These are phyloP conservation scores for Taiozyma onychis DNA, from an alignment of 1,139 yeast genomes.

Conservation along the genomic window DNA sequence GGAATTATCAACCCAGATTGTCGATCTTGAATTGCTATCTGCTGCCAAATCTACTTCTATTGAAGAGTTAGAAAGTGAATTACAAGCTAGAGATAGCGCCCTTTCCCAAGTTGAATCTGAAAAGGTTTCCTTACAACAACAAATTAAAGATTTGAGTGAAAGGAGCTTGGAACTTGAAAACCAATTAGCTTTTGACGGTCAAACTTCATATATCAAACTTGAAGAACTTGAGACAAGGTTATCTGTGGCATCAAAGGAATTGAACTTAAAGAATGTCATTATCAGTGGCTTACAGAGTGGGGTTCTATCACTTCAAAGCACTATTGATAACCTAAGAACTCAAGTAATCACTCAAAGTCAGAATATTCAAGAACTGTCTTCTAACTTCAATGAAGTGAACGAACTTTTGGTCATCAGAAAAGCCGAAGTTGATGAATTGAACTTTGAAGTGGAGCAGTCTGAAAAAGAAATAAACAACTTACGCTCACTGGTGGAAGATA, in stretches of 20 bases:
- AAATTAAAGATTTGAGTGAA: not conserved
- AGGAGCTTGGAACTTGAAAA: not conserved
- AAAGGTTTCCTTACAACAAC: not conserved
- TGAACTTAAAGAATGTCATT: constrained; percentile 7
- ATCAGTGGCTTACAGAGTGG: constrained; percentile 15
- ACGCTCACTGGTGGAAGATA: constrained; percentile 6
- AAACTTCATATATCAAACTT: not conserved
- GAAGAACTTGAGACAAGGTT: constrained; percentile 1
- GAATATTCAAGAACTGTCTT: not conserved
- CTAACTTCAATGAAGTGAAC: constrained; percentile 10
- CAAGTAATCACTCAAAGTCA: not conserved
- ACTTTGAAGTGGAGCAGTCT: constrained; percentile 14
- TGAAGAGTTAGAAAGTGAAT: not conserved
- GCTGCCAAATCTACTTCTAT: not conserved
- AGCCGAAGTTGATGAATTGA: constrained; percentile 22
- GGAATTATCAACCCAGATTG: not conserved
- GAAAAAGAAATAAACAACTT: constrained; percentile 11
- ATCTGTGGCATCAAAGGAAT: constrained; percentile 1
- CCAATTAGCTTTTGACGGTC: not conserved
- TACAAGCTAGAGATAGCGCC: not conserved
- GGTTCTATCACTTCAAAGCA: constrained; percentile 7
- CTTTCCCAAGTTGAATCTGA: not conserved
- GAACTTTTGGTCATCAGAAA: constrained; percentile 19
- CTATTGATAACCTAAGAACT: not conserved
- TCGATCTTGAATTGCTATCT: not conserved